Conservation (phyloP, 2,329 filamentous ascomycete species). For the Acrocalymma vagum region DNA sequence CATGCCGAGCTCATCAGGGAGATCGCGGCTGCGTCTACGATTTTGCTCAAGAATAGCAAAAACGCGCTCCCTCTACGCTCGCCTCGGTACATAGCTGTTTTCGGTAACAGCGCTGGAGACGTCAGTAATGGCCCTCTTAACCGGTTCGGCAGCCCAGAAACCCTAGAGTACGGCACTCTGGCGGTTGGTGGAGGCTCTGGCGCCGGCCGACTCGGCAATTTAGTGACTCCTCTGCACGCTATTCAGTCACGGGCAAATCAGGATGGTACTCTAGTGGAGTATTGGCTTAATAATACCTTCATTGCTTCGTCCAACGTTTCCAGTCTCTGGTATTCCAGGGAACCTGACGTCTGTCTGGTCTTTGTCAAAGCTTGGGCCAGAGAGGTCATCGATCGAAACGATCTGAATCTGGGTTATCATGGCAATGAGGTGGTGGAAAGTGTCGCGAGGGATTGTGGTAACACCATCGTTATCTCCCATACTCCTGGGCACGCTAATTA, state of each 20-base stretch:
- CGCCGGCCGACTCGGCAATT: conserved; percentile 44
- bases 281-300: conserved; percentile 48
- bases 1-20: conserved; percentile 46
- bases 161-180: conserved; percentile 48
- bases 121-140: conserved; percentile 51
- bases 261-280: conserved; percentile 49
- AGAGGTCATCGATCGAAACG: conserved; percentile 50
- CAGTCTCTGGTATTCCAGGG: conserved; percentile 29
- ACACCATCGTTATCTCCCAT: conserved; percentile 57
- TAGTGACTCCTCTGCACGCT: conserved; percentile 47
- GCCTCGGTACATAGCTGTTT: conserved; percentile 55
- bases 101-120: conserved; percentile 55
- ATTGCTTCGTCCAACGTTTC: conserved; percentile 34
- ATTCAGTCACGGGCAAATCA: conserved; percentile 30
- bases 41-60: conserved; percentile 56
- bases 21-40: conserved; percentile 43
- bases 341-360: conserved; percentile 57
- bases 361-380: conserved; percentile 62
- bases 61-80: conserved; percentile 59
- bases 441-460: conserved; percentile 53
- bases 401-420: conserved; percentile 50
- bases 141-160: conserved; percentile 44
- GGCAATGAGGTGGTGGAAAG: conserved; percentile 45
- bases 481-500: conserved; percentile 46
- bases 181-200: conserved; percentile 49